Evolutionary conservation across 768 basidiomycete genomes (phyloP).

Genomic region (Scleroderma citrinum): DNA sequence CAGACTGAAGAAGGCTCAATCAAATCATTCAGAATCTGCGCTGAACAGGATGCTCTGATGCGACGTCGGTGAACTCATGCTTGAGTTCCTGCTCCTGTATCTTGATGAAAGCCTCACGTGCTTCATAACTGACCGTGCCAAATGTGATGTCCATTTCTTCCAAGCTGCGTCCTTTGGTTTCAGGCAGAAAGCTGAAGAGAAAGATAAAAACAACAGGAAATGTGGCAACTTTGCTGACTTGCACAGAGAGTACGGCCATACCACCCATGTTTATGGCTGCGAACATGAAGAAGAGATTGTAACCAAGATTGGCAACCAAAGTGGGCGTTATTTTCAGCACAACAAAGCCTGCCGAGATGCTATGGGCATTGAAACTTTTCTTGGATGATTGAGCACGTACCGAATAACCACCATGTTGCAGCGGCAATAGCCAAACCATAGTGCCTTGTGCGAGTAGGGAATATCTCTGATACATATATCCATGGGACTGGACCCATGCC

Average conservation of each 20-base stretch:
- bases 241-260: slow-evolving; percentile 67
- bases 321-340: slow-evolving; percentile 64
- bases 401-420: slow-evolving; percentile 80
- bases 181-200: slow-evolving; percentile 44
- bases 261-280: slow-evolving; percentile 60
- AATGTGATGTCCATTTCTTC: slow-evolving; percentile 56
- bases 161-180: slow-evolving; percentile 52
- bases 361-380: slow-evolving; percentile 25
- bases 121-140: slow-evolving; percentile 50
- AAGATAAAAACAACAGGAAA: background rate
- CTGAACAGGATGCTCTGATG: no score
- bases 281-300: slow-evolving; percentile 72
- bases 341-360: slow-evolving; percentile 51
- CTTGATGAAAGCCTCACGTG: slow-evolving; percentile 48
- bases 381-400: slow-evolving; percentile 35
- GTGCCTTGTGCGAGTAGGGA: slow-evolving; percentile 78
- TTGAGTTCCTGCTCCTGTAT: slow-evolving; percentile 35
- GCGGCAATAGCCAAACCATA: slow-evolving; percentile 74
- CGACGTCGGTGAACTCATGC: background rate
- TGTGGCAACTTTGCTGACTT: slow-evolving; percentile 12
- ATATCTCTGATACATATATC: slow-evolving; percentile 79
- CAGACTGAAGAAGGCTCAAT: no score
- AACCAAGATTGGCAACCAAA: slow-evolving; percentile 53
- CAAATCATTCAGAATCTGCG: no score
- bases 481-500: slow-evolving; percentile 75